phyloP scores from a whole-genome alignment of 2,329 filamentous ascomycete species.

The Aphanocladium album region DNA sequence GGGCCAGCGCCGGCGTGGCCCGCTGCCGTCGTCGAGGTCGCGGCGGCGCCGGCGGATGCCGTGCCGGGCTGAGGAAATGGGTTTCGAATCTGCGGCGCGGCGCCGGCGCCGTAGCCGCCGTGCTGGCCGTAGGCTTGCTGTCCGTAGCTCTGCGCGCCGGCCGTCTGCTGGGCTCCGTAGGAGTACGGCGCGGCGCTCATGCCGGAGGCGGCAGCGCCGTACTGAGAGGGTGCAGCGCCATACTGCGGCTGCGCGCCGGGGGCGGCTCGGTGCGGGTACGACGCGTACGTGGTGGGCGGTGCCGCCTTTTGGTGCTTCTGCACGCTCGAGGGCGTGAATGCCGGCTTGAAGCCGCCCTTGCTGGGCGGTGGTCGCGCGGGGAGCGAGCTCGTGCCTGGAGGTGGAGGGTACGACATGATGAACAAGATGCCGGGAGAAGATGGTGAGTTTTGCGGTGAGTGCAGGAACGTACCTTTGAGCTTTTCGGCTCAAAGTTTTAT shows the following conservation, averaged over 20 bases:
- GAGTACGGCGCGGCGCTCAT: conserved; percentile 30
- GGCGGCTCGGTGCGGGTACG: conserved; percentile 9
- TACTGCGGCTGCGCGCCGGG: conserved; percentile 6
- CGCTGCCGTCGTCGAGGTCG: conserved; percentile 17
- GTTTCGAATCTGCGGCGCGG: conserved; percentile 69
- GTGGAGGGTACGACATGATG: conserved; percentile 82
- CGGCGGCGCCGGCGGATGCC: conserved; percentile 24
- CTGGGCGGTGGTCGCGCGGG: conserved; percentile 68
- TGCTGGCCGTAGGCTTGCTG: conserved; percentile 35
- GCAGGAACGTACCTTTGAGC: conserved; percentile 14
- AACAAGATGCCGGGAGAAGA: conserved; percentile 36
- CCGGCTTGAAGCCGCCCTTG: conserved; percentile 39
- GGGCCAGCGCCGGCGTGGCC: conserved; percentile 18
- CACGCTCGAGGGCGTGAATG: conserved; percentile 41
- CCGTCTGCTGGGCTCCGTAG: conserved; percentile 23
- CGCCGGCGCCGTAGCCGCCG: conserved; percentile 34
- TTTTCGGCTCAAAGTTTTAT: conserved; percentile 4
- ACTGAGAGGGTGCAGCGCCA: background rate
- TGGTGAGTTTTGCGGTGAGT: conserved; percentile 13
- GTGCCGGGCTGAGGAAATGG: conserved; percentile 66
- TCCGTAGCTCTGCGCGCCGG: conserved; percentile 14
- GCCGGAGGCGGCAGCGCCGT: conserved; percentile 18
- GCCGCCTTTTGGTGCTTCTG: conserved; percentile 11
- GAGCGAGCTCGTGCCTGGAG: conserved; percentile 66
- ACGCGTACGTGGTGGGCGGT: conserved; percentile 4